phyloP scores from a whole-genome alignment of 2,329 filamentous ascomycete species.

The Apiospora marii region DNA sequence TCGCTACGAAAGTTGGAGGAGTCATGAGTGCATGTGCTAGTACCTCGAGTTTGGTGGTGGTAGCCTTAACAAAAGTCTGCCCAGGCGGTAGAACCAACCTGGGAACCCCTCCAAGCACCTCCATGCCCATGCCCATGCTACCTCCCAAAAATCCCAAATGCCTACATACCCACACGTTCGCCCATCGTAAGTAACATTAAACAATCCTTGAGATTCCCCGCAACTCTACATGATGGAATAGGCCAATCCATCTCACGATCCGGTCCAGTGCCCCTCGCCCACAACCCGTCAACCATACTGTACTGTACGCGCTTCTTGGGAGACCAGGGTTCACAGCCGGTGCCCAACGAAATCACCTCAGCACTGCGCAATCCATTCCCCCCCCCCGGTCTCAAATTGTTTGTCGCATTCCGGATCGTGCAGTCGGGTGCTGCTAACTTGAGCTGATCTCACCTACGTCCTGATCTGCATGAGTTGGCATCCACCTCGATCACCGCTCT shows the following conservation, averaged over 20 bases:
- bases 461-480: constrained; percentile 8
- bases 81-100: neutral
- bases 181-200: constrained; percentile 8
- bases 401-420: constrained; percentile 7
- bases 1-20: neutral
- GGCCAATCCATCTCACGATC: constrained; percentile 18
- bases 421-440: neutral
- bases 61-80: neutral
- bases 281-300: neutral
- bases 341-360: constrained; percentile 6
- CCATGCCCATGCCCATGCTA: neutral
- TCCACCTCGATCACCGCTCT: constrained; percentile 17
- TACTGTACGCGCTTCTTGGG: neutral
- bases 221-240: neutral
- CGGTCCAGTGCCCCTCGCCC: neutral
- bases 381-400: constrained; percentile 15
- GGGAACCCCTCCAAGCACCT: neutral
- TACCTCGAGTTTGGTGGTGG: neutral
- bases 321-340: neutral
- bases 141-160: neutral
- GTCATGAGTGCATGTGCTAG: neutral
- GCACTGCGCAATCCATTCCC: neutral
- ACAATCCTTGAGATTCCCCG: constrained; percentile 20
- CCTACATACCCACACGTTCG: neutral
- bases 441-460: constrained; percentile 1